A percentile compares a stretch with the other conserved stretches of the same genome.
These are phyloP conservation scores for Chaetomium globosum DNA, from an alignment of 2,329 filamentous ascomycete species.

Conservation along the genomic window DNA sequence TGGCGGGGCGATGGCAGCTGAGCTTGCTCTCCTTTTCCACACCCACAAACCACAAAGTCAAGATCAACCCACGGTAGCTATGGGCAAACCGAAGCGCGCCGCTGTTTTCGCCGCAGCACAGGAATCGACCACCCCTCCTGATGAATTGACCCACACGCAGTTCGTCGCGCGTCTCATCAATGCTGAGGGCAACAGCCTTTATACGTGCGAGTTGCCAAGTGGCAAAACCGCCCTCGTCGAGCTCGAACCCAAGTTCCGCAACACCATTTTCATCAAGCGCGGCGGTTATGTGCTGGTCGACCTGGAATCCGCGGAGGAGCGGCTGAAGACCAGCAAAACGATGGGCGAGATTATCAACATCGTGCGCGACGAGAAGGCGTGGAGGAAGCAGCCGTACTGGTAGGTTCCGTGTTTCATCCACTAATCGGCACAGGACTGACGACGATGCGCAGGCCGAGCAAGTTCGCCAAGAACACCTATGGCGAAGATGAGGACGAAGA, in stretches of 20 bases:
- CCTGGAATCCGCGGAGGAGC: slow-evolving; percentile 60
- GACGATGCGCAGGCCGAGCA: slow-evolving; percentile 64
- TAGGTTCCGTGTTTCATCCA: slow-evolving; percentile 44
- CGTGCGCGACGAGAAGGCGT: slow-evolving; percentile 85
- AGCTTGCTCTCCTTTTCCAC: not conserved
- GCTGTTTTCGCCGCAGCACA: slow-evolving; percentile 75
- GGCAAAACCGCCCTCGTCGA: slow-evolving; percentile 72
- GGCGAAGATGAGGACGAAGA: slow-evolving; percentile 71
- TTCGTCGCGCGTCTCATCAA: slow-evolving; percentile 76
- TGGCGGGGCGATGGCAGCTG: slow-evolving; percentile 17
- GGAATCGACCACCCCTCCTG: slow-evolving; percentile 64
- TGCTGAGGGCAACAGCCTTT: slow-evolving; percentile 86
- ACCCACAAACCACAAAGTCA: not conserved
- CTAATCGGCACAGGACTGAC: slow-evolving; percentile 28
- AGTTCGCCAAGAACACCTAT: slow-evolving; percentile 70
- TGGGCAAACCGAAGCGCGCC: slow-evolving; percentile 76
- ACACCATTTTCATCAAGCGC: slow-evolving; percentile 89
- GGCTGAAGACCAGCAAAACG: slow-evolving; percentile 69
- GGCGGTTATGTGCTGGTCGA: slow-evolving; percentile 87
- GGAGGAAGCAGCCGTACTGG: slow-evolving; percentile 91
- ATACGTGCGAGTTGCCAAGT: slow-evolving; percentile 72
- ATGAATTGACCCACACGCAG: slow-evolving; percentile 61
- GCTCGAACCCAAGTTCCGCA: slow-evolving; percentile 81
- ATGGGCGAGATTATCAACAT: slow-evolving; percentile 90
- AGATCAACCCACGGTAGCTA: slow-evolving; percentile 41